A percentile compares a stretch with the other conserved stretches of the same genome.
Evolutionary conservation across 768 basidiomycete species (phyloP).

Genomic region (Leccinum ochraceum): DNA sequence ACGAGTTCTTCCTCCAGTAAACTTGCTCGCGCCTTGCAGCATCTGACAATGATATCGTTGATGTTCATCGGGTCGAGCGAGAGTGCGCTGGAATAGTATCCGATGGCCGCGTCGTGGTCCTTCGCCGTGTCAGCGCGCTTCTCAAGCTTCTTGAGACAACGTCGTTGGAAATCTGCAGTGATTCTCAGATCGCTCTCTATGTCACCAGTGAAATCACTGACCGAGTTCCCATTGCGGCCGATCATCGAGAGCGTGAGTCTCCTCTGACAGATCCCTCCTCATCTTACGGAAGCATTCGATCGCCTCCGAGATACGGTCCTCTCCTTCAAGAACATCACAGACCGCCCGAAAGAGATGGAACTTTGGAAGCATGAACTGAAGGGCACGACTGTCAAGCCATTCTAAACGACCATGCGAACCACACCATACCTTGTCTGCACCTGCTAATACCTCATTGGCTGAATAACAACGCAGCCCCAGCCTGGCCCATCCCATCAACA

Average conservation of each 20-base stretch:
- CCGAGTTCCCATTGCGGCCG: neutral
- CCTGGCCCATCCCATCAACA: too few species aligned
- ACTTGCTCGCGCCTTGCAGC: neutral
- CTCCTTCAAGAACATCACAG: too few species aligned
- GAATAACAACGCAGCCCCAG: too few species aligned
- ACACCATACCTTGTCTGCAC: neutral
- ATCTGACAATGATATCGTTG: neutral
- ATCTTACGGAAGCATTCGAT: too few species aligned
- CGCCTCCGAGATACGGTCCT: too few species aligned
- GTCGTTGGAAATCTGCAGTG: neutral
- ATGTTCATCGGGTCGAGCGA: neutral
- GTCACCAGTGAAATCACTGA: neutral
- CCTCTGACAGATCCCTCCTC: too few species aligned
- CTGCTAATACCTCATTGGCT: neutral
- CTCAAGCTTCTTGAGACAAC: neutral
- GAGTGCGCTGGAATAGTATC: neutral
- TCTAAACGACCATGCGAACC: too few species aligned
- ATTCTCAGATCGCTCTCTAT: neutral
- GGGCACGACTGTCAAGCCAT: too few species aligned
- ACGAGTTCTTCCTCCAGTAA: neutral
- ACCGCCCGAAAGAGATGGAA: too few species aligned
- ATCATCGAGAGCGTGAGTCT: too few species aligned
- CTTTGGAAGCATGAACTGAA: too few species aligned
- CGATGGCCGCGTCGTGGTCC: neutral
- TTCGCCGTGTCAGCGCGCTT: neutral